Percentiles rank a stretch among this genome's conserved stretches.
Evolutionary conservation across 2,329 filamentous ascomycete genomes (phyloP).

Genomic region (Periconia sp.): DNA sequence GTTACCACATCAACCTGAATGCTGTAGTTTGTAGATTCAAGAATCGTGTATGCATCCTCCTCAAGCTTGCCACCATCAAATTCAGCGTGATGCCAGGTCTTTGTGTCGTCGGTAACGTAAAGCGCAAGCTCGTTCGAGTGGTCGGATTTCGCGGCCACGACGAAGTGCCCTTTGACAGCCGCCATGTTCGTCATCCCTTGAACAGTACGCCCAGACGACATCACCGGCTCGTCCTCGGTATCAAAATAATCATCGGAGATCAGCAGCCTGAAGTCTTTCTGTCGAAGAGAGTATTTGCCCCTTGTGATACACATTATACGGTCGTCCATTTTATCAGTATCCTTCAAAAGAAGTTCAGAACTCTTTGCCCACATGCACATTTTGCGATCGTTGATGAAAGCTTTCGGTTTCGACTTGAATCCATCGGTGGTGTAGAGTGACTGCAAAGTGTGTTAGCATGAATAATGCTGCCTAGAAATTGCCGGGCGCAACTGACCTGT

Average conservation of each 20-base stretch:
- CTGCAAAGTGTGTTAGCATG: conserved; percentile 22
- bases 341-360: conserved; percentile 71
- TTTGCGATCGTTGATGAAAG: conserved; percentile 67
- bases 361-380: conserved; percentile 89
- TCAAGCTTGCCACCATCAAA: conserved; percentile 86
- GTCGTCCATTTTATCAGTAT: conserved; percentile 63
- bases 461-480: no score
- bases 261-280: conserved; percentile 74
- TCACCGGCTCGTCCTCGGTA: conserved; percentile 67
- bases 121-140: conserved; percentile 89
- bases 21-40: conserved; percentile 97
- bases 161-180: conserved; percentile 80
- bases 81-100: conserved; percentile 86
- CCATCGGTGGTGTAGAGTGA: conserved; percentile 80
- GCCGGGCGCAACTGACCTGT: conserved; percentile 50
- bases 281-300: conserved; percentile 69
- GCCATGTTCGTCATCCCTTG: conserved; percentile 81
- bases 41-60: conserved; percentile 82
- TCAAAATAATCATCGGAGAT: conserved; percentile 84
- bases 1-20: conserved; percentile 95
- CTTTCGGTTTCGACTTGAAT: conserved; percentile 69
- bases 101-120: conserved; percentile 82
- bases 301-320: conserved; percentile 79
- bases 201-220: conserved; percentile 73
- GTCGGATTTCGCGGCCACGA: conserved; percentile 77